A percentile compares a stretch with the other conserved stretches of the same genome.
phyloP scores from a whole-genome alignment of 768 basidiomycete genomes.

The Auricularia cornea region DNA sequence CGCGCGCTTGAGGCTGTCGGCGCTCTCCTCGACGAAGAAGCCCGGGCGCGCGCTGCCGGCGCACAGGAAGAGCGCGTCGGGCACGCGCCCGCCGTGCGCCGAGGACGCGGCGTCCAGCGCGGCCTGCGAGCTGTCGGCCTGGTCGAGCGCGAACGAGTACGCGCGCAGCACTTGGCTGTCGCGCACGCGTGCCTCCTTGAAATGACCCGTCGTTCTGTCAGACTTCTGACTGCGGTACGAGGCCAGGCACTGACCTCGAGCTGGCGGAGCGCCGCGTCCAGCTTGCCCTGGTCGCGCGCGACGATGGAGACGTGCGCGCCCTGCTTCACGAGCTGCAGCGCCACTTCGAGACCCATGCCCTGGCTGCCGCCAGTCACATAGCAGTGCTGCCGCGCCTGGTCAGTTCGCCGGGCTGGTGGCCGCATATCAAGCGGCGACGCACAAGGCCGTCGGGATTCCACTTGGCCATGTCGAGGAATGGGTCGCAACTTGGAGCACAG shows the following conservation, averaged over 20 bases:
- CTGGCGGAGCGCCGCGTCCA: conserved; percentile 21
- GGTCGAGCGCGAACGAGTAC: conserved; percentile 59
- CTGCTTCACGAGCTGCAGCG: conserved; percentile 25
- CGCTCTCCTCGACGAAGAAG: conserved; percentile 64
- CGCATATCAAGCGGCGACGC: neutral
- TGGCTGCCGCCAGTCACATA: conserved; percentile 36
- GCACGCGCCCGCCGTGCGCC: conserved; percentile 46
- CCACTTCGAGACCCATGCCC: conserved; percentile 34
- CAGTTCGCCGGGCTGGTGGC: neutral
- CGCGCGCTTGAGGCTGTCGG: conserved; percentile 48
- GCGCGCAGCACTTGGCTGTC: conserved; percentile 48
- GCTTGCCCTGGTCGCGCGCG: conserved; percentile 27
- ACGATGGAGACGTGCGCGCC: conserved; percentile 38
- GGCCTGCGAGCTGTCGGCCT: conserved; percentile 41
- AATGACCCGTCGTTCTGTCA: neutral
- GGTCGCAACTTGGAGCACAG: too few species aligned
- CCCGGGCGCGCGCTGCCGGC: conserved; percentile 66
- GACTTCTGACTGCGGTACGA: neutral
- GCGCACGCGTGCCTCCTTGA: neutral
- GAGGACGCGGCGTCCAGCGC: conserved; percentile 57
- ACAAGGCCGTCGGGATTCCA: neutral
- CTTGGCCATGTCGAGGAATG: too few species aligned
- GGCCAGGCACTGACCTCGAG: conserved; percentile 22
- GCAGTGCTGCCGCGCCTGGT: conserved; percentile 25
- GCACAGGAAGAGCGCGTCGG: conserved; percentile 73